A percentile compares a stretch with the other conserved stretches of the same genome.
Conservation (phyloP, 2,329 filamentous ascomycete species). For the Trichoderma polysporum region DNA sequence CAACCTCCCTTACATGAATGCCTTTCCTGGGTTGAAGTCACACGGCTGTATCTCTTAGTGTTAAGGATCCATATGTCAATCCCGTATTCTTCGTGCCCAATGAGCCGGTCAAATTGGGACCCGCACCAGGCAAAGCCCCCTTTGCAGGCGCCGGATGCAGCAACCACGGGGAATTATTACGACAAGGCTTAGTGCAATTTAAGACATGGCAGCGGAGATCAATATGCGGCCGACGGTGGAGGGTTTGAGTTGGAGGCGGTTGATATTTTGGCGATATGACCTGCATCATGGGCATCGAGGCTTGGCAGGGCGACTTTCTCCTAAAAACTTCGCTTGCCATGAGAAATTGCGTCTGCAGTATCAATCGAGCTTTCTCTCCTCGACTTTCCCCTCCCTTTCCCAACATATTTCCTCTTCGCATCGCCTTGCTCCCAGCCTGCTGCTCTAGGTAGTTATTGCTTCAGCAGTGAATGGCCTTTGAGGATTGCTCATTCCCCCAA, state of each 20-base stretch:
- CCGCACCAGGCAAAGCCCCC: slow-evolving; percentile 6
- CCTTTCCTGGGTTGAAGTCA: not conserved
- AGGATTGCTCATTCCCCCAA: not conserved
- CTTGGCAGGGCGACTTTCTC: slow-evolving; percentile 7
- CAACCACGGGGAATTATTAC: not conserved
- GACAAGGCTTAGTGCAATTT: slow-evolving; percentile 7
- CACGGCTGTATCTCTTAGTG: not conserved
- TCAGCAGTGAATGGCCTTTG: not conserved
- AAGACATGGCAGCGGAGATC: slow-evolving; percentile 19
- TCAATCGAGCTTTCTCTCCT: not conserved
- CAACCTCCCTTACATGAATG: slow-evolving; percentile 11
- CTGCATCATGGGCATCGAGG: slow-evolving; percentile 7
- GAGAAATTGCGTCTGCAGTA: slow-evolving; percentile 3
- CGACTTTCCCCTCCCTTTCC: slow-evolving; percentile 1
- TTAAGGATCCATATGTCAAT: not conserved
- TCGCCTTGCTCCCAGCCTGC: not conserved
- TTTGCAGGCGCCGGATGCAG: slow-evolving; percentile 9
- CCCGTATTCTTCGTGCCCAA: not conserved
- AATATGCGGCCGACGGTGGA: slow-evolving; percentile 11
- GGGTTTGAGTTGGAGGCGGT: not conserved
- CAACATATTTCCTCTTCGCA: not conserved
- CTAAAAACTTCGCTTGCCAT: slow-evolving; percentile 4
- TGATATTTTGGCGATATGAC: slow-evolving; percentile 18
- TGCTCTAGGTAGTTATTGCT: not conserved
- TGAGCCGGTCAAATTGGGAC: slow-evolving; percentile 13